Conservation (phyloP, 768 basidiomycete genomes). For the Termitomyces eurrhizus region DNA sequence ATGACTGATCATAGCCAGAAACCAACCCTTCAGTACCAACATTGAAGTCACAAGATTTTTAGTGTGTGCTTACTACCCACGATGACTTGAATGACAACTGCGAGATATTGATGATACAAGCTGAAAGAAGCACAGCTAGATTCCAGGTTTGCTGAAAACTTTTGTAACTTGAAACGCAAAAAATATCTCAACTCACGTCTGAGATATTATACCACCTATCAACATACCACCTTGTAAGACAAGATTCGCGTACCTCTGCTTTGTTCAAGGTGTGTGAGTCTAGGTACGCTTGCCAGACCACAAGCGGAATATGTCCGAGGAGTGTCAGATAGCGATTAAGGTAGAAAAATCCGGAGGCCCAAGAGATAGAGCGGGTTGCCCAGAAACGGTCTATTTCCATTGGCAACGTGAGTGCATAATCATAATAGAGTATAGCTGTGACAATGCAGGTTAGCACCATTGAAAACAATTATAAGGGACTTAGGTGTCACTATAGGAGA, state of each 20-base stretch:
- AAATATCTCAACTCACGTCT: constrained; percentile 6
- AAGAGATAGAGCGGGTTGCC: constrained; percentile 26
- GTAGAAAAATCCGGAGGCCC: constrained; percentile 36
- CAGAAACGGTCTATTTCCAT: constrained; percentile 44
- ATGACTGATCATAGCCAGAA: constrained; percentile 25
- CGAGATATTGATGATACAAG: constrained; percentile 27
- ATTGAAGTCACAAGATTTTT: neutral
- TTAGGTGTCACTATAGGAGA: constrained; percentile 12
- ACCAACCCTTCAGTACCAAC: neutral
- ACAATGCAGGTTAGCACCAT: constrained; percentile 10
- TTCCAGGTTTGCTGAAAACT: neutral
- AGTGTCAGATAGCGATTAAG: constrained; percentile 41
- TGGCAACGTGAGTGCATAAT: constrained; percentile 43
- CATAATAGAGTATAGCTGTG: constrained; percentile 42
- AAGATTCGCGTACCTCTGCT: constrained; percentile 18
- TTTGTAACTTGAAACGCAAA: neutral
- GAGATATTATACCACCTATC: neutral
- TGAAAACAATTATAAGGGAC: neutral
- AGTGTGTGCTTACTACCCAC: constrained; percentile 26
- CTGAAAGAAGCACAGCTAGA: constrained; percentile 23
- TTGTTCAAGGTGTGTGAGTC: constrained; percentile 20
- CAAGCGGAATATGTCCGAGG: constrained; percentile 33
- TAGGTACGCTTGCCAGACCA: constrained; percentile 28
- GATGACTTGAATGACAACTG: constrained; percentile 31
- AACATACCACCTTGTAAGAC: neutral